Evolutionary conservation across 2,329 filamentous ascomycete species (phyloP), one percentile per base, ranked within the genome.

Genomic region (Aspergillus udagawae): DNA sequence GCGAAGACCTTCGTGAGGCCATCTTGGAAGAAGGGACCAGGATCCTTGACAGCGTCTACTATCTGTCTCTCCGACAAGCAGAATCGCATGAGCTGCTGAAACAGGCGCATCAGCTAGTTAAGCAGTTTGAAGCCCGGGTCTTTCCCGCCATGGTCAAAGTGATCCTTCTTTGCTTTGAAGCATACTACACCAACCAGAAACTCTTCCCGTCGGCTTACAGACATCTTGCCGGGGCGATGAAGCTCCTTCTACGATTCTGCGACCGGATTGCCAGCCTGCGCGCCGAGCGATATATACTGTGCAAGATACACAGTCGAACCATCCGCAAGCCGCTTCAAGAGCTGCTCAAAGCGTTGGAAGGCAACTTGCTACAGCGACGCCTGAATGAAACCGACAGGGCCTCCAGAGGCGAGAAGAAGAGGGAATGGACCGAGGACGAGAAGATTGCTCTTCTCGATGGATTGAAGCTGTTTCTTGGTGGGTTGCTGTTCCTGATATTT

Each of bases 381-480:
- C 5, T 38, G 32, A 17, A n/a, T 32, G 41, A 28, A n/a, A 44
- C 35, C 17, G 28, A 49, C 10, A 3, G 12, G 23, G 14, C 20
- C 9, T 3, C 25, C n/a, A n/a, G 9, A 7, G 42, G 47, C 6
- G 12, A 23, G 3, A 14, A 23, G 20, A 28, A 27, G 17, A 45
- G 44, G 12, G 49, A 47, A 47, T 73, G 68, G 68, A 64, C 61
- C 1, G 53, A 66, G 4, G 54, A 56, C 3, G 68, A 73, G 51
- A 59, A 56, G 5, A 10, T 20, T 6, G 63, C 63, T 20, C 59
- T 73, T 5, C n/a, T 70, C 0, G 58, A 67, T 23, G 69, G 68
- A 8, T 55, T 73, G 23, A 58, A 63, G 49, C 35, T 21, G 17
- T 67, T 63, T 52, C 63, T 64, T 28, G 64, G 63, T 61, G 59